These are phyloP conservation scores for Fusarium succisae DNA, from an alignment of 2,329 filamentous ascomycete genomes.

Conservation along the genomic window DNA sequence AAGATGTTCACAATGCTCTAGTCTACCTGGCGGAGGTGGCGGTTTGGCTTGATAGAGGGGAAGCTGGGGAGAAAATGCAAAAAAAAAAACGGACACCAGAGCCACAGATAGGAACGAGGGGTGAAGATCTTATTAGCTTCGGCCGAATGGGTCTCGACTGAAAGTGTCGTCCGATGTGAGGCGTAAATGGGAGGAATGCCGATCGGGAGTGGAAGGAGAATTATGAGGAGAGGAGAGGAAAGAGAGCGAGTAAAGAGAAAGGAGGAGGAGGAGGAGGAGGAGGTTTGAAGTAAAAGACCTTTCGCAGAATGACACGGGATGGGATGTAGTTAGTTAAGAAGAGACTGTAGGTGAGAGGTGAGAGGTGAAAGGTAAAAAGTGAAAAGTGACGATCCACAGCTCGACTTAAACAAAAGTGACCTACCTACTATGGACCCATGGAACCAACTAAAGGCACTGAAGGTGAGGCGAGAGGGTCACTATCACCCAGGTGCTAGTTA, in stretches of 20 bases:
- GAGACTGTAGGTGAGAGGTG: slow-evolving; percentile 4
- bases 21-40: slow-evolving; percentile 33
- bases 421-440: neutral
- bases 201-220: neutral
- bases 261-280: slow-evolving; percentile 1
- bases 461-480: slow-evolving; percentile 23
- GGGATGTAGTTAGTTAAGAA: slow-evolving; percentile 3
- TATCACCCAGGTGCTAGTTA: neutral
- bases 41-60: slow-evolving; percentile 37
- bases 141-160: slow-evolving; percentile 14
- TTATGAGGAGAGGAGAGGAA: slow-evolving; percentile 10
- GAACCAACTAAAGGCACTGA: slow-evolving; percentile 14
- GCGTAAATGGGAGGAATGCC: neutral
- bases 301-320: slow-evolving; percentile 9
- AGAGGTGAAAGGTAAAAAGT: slow-evolving; percentile 39
- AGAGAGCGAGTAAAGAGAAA: slow-evolving; percentile 3
- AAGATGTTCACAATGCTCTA: slow-evolving; percentile 10
- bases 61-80: slow-evolving; percentile 9
- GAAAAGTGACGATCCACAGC: slow-evolving; percentile 43
- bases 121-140: slow-evolving; percentile 34
- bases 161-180: slow-evolving; percentile 12
- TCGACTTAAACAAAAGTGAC: slow-evolving; percentile 14
- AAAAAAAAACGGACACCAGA: slow-evolving; percentile 24
- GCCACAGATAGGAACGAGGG: slow-evolving; percentile 33
- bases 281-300: slow-evolving; percentile 9